phyloP scores from a whole-genome alignment of 129 eudicot genomes.

The Flaveria bidentis region DNA sequence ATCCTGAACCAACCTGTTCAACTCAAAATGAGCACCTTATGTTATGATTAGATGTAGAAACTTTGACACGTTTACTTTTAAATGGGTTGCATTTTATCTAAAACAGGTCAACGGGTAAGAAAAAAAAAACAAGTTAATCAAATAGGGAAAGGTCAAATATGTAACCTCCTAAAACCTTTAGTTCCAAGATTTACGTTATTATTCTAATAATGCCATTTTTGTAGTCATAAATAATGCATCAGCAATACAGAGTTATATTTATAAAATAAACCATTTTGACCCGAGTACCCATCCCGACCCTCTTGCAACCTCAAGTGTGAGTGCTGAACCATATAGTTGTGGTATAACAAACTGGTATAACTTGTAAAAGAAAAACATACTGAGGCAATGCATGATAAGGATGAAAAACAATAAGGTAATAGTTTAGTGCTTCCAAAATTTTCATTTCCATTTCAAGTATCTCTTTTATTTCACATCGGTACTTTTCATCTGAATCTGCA shows the following conservation, averaged over 20 bases:
- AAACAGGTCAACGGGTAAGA: not conserved
- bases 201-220: not conserved
- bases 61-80: not conserved
- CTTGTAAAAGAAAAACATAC: constrained; percentile 49
- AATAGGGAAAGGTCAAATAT: not conserved
- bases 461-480: constrained; percentile 83
- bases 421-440: constrained; percentile 88
- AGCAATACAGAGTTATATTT: not conserved
- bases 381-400: constrained; percentile 84
- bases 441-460: constrained; percentile 99
- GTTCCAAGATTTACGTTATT: not conserved
- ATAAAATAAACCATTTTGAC: not conserved
- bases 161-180: not conserved
- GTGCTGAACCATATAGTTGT: not conserved
- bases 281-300: not conserved
- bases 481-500: constrained; percentile 85
- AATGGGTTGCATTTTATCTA: not conserved
- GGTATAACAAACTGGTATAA: not conserved
- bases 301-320: not conserved
- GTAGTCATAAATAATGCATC: not conserved
- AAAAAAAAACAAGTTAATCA: no score
- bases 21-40: not conserved
- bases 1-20: constrained; percentile 78
- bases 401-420: constrained; percentile 85
- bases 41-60: not conserved